Percentiles rank a stretch among this genome's conserved stretches.
These are phyloP conservation scores for Pichia deserticola DNA, from an alignment of 805 yeast genomes.

Conservation along the genomic window DNA sequence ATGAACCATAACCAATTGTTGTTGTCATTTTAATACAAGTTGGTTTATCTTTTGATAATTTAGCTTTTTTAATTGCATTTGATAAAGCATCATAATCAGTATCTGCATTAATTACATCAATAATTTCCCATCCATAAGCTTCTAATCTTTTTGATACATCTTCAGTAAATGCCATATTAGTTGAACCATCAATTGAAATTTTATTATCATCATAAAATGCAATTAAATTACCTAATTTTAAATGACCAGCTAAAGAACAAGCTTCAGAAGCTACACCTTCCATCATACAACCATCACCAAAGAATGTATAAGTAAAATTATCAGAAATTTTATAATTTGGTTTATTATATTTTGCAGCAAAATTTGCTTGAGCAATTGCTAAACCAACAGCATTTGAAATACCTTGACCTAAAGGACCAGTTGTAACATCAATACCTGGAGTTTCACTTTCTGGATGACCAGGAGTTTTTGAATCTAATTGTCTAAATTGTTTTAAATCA, in stretches of 20 bases:
- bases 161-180: conserved; percentile 86
- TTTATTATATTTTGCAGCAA: conserved; percentile 91
- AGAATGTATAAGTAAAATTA: conserved; percentile 67
- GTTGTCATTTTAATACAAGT: conserved; percentile 83
- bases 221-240: conserved; percentile 86
- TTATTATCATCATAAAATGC: conserved; percentile 95
- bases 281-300: conserved; percentile 98
- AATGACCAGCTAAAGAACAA: conserved; percentile 91
- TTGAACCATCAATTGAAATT: conserved; percentile 94
- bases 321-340: conserved; percentile 69
- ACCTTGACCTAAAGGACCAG: conserved; percentile 99
- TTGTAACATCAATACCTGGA: conserved; percentile 94
- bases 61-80: conserved; percentile 71
- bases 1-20: conserved; percentile 91
- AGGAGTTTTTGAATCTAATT: conserved; percentile 83
- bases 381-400: conserved; percentile 91
- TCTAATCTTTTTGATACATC: conserved; percentile 77
- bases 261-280: conserved; percentile 98
- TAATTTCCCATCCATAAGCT: conserved; percentile 91
- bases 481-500: conserved; percentile 87
- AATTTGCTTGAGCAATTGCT: conserved; percentile 88
- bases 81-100: conserved; percentile 63
- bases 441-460: conserved; percentile 95
- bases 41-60: conserved; percentile 75
- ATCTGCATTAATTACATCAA: conserved; percentile 75